Percentiles rank a stretch among this genome's conserved stretches.
Evolutionary conservation across 352 stramenopile genomes (phyloP).

Genomic region (Saprolegnia diclina): DNA sequence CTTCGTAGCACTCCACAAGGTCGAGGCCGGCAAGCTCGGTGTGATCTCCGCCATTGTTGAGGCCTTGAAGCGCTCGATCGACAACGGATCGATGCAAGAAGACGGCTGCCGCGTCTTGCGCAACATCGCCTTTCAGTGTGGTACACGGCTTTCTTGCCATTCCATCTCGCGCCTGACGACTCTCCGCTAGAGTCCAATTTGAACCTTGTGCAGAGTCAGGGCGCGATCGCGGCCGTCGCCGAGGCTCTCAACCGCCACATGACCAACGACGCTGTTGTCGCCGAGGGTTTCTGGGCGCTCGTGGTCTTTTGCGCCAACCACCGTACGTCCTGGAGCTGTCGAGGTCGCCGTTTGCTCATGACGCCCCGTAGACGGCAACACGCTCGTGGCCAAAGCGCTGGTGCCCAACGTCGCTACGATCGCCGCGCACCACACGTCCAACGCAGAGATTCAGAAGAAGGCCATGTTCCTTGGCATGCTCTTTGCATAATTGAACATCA

Average conservation of each 20-base stretch:
- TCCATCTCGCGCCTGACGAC: background rate
- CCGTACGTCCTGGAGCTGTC: constrained; percentile 30
- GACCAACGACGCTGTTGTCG: constrained; percentile 59
- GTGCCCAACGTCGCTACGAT: constrained; percentile 42
- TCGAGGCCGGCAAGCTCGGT: constrained; percentile 47
- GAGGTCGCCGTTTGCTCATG: background rate
- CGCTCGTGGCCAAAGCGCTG: constrained; percentile 42
- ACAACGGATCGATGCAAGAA: constrained; percentile 57
- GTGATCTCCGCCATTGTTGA: constrained; percentile 54
- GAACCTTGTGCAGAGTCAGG: constrained; percentile 50
- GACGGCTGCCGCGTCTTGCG: constrained; percentile 69
- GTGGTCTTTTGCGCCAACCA: constrained; percentile 79
- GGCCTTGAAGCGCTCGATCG: constrained; percentile 59
- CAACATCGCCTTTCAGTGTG: constrained; percentile 67
- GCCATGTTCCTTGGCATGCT: constrained; percentile 55
- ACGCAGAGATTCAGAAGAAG: constrained; percentile 62
- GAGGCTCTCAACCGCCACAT: constrained; percentile 58
- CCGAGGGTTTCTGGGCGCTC: constrained; percentile 65
- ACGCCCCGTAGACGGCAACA: constrained; percentile 48
- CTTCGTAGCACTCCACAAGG: constrained; percentile 51
- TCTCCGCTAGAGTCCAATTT: constrained; percentile 46
- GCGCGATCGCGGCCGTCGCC: constrained; percentile 53
- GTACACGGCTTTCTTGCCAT: constrained; percentile 26
- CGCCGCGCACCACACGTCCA: constrained; percentile 39
- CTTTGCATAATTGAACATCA: constrained; percentile 33